These are phyloP conservation scores for Tetratostichococcus sp. DNA, from an alignment of 139 green algal genomes.

Conservation along the genomic window DNA sequence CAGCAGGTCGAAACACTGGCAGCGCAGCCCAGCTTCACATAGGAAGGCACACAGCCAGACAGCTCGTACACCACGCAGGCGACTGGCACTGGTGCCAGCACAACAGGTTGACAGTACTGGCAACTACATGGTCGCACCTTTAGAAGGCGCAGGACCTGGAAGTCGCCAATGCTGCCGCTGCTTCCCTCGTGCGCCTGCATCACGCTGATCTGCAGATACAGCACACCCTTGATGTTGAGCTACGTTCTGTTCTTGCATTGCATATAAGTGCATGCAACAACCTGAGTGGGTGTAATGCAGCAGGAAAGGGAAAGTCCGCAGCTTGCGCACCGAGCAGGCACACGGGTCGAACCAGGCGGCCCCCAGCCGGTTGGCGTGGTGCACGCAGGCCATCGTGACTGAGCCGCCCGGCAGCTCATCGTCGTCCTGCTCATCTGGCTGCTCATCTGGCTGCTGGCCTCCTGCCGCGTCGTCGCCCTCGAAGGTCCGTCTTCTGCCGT, in stretches of 20 bases:
- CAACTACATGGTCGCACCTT: too few relatives aligned
- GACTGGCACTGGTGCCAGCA: too few relatives aligned
- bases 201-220: slow-evolving; percentile 17
- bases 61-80: too few relatives aligned
- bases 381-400: neutral
- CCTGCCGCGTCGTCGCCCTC: neutral
- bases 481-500: too few relatives aligned
- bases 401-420: neutral
- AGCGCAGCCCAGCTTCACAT: too few relatives aligned
- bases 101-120: too few relatives aligned
- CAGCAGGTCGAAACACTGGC: too few relatives aligned
- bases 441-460: neutral
- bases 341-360: neutral
- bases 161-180: slow-evolving; percentile 13
- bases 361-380: neutral
- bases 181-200: slow-evolving; percentile 29
- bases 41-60: too few relatives aligned
- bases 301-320: neutral
- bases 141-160: slow-evolving; percentile 54
- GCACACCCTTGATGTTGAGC: too few relatives aligned
- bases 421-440: neutral
- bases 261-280: neutral
- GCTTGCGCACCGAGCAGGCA: neutral
- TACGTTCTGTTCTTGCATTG: neutral
- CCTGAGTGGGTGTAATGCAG: neutral